Evolutionary conservation across 495 filamentous ascomycete genomes (phyloP).

Genomic region (Immersiella caudata): DNA sequence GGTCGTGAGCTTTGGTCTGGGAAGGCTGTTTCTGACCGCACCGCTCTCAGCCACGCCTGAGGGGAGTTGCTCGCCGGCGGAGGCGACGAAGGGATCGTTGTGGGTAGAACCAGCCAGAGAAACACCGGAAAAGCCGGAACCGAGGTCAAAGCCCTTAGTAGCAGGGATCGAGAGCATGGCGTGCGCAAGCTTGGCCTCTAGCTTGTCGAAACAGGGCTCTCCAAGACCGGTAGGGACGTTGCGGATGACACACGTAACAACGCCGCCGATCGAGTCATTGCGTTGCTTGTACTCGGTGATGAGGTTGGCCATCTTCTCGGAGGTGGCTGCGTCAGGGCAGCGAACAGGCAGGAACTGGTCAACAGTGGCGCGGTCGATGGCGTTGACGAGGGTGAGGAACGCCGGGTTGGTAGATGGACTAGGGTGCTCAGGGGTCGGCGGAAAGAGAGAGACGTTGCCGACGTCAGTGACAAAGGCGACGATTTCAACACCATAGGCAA

Average conservation of each 20-base stretch:
- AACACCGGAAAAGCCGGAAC: slow-evolving; percentile 88
- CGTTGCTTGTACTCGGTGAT: slow-evolving; percentile 81
- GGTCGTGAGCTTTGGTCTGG: slow-evolving; percentile 67
- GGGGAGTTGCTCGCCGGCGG: slow-evolving; percentile 43
- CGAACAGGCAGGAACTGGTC: slow-evolving; percentile 83
- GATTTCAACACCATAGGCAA: slow-evolving; percentile 85
- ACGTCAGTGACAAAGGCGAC: slow-evolving; percentile 89
- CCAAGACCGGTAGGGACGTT: slow-evolving; percentile 87
- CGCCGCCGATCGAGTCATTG: slow-evolving; percentile 91
- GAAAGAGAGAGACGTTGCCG: slow-evolving; percentile 80
- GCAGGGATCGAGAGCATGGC: slow-evolving; percentile 98
- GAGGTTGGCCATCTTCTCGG: slow-evolving; percentile 72
- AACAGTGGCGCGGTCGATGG: slow-evolving; percentile 75
- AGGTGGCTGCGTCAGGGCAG: slow-evolving; percentile 71
- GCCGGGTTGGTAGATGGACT: slow-evolving; percentile 76
- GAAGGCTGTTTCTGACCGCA: slow-evolving; percentile 38
- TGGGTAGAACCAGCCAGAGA: slow-evolving; percentile 85
- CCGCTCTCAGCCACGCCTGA: slow-evolving; percentile 42
- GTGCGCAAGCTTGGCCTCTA: slow-evolving; percentile 91
- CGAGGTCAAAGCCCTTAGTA: slow-evolving; percentile 96
- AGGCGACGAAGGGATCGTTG: slow-evolving; percentile 85
- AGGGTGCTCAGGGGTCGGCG: slow-evolving; percentile 74
- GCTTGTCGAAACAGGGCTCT: slow-evolving; percentile 94
- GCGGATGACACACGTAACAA: slow-evolving; percentile 93
- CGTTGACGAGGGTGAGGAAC: slow-evolving; percentile 75